Evolutionary conservation across 441 rosid genomes (phyloP).

Genomic region (California macrophylla): DNA sequence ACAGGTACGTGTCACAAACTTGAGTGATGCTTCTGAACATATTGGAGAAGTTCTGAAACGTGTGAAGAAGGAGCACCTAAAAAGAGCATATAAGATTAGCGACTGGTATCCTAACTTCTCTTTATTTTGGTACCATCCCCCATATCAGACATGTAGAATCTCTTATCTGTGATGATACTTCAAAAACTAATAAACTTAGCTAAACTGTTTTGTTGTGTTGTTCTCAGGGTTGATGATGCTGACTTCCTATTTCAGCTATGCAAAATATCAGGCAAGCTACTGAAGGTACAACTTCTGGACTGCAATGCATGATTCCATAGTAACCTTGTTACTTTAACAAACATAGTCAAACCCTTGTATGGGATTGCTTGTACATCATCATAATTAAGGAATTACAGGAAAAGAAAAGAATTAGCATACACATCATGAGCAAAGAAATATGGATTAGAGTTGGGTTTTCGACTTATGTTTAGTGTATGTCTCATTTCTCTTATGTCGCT

Average conservation of each 20-base stretch:
- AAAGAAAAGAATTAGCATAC: too few relatives aligned
- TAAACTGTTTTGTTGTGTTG: constrained; percentile 2
- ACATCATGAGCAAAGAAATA: too few relatives aligned
- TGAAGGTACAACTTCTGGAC: constrained; percentile 43
- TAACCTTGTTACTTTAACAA: not conserved
- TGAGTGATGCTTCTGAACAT: constrained; percentile 80
- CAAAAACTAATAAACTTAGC: not conserved
- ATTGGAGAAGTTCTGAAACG: constrained; percentile 86
- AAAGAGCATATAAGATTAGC: constrained; percentile 76
- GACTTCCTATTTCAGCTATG: constrained; percentile 80
- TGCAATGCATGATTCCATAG: constrained; percentile 3
- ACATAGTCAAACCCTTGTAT: not conserved
- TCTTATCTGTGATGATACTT: not conserved
- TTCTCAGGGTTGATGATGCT: constrained; percentile 64
- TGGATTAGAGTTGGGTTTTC: not conserved
- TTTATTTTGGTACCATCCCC: not conserved
- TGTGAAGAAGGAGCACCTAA: constrained; percentile 74
- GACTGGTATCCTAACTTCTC: constrained; percentile 44
- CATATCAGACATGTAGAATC: not conserved
- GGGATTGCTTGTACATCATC: not conserved
- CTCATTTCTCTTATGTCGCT: not conserved
- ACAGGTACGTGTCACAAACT: constrained; percentile 82
- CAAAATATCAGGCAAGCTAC: constrained; percentile 64
- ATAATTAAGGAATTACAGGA: not conserved
- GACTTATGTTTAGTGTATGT: too few relatives aligned